Percentiles rank a stretch among this genome's conserved stretches.
Conservation (phyloP, 2,329 filamentous ascomycete species). For the Clonostachys solani region DNA sequence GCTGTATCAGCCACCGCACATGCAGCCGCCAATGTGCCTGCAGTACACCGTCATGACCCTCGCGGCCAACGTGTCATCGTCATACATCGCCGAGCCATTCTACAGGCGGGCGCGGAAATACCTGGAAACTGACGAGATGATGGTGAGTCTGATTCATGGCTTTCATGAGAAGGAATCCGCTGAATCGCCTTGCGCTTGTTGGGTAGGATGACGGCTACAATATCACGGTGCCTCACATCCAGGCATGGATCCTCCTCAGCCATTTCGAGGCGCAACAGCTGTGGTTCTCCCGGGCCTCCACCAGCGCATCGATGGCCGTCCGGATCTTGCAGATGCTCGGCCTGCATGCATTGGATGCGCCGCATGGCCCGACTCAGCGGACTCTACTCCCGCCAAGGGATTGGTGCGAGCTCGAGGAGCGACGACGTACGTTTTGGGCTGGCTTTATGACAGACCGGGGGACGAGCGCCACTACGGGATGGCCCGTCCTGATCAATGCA, state of each 20-base stretch:
- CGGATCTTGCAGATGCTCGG: conserved; percentile 76
- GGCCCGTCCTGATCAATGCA: conserved; percentile 77
- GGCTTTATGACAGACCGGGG: conserved; percentile 76
- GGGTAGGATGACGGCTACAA: conserved; percentile 13
- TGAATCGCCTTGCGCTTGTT: not conserved
- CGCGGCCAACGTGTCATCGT: conserved; percentile 64
- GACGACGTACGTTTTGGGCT: conserved; percentile 78
- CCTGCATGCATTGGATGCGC: conserved; percentile 67
- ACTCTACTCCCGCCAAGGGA: conserved; percentile 68
- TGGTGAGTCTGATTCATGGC: conserved; percentile 29
- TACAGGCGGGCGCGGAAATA: conserved; percentile 81
- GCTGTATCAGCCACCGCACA: conserved; percentile 63
- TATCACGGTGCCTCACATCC: conserved; percentile 65
- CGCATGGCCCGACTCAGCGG: conserved; percentile 59
- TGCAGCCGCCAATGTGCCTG: conserved; percentile 73
- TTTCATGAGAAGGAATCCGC: not conserved
- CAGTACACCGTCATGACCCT: conserved; percentile 79
- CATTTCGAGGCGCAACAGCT: conserved; percentile 78
- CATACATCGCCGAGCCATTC: conserved; percentile 73
- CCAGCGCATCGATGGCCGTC: conserved; percentile 67
- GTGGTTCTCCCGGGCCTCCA: conserved; percentile 77
- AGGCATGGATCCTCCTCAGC: conserved; percentile 68
- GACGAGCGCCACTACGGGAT: conserved; percentile 79
- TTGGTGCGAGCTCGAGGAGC: conserved; percentile 71
- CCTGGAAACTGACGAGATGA: conserved; percentile 76